Evolutionary conservation across 176 grass and related monocot species (phyloP).

Genomic region (Carex cristatella): DNA sequence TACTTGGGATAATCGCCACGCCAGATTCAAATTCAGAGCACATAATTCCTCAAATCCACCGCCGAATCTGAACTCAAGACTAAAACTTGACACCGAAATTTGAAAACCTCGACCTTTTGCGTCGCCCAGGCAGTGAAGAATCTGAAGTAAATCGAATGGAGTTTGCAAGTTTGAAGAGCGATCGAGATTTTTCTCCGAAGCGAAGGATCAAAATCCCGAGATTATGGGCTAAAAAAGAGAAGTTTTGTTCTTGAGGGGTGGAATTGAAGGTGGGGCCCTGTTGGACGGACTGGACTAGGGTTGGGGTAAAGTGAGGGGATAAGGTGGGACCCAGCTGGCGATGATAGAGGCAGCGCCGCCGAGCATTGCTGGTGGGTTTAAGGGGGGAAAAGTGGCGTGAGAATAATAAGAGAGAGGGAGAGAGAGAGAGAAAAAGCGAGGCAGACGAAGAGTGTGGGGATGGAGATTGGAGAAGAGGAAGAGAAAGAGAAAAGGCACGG

Average conservation of each 20-base stretch:
- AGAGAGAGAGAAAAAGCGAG: constrained; percentile 29
- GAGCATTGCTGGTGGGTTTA: constrained; percentile 20
- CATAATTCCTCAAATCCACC: constrained; percentile 14
- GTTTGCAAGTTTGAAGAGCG: neutral
- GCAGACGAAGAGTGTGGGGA: constrained; percentile 20
- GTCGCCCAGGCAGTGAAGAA: constrained; percentile 2
- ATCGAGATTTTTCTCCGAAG: neutral
- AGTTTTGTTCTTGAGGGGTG: neutral
- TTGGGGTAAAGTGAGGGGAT: constrained; percentile 29
- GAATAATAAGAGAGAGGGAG: constrained; percentile 10
- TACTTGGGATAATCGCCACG: neutral
- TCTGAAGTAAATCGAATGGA: constrained; percentile 10
- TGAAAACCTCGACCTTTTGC: neutral
- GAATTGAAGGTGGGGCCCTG: constrained; percentile 7
- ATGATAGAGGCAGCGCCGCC: constrained; percentile 21
- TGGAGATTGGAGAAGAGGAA: constrained; percentile 11
- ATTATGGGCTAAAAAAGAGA: neutral
- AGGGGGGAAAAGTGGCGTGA: constrained; percentile 3
- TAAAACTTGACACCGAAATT: neutral
- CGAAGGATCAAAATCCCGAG: constrained; percentile 5
- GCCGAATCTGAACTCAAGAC: constrained; percentile 12
- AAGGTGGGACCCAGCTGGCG: constrained; percentile 30
- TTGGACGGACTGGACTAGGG: neutral
- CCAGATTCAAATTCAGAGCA: constrained; percentile 7
- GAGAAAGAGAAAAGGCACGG: constrained; percentile 37